Percentiles rank a stretch among this genome's conserved stretches.
These are phyloP conservation scores for Chaetomiaceae sp. DNA, from an alignment of 2,329 filamentous ascomycete species.

Conservation along the genomic window DNA sequence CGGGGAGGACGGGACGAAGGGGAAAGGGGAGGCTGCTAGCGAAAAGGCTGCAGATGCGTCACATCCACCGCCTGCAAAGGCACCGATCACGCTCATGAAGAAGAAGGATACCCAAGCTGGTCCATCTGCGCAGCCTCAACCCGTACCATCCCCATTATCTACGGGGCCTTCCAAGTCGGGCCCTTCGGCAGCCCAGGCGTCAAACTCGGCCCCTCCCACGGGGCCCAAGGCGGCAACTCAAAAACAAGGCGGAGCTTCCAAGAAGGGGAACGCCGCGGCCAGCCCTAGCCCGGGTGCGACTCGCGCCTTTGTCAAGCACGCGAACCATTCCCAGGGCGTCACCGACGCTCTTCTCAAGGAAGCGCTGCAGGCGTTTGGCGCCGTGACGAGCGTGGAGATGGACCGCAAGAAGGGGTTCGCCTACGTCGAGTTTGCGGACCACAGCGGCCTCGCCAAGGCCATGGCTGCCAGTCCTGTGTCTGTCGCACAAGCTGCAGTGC, in stretches of 20 bases:
- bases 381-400: constrained; percentile 77
- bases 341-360: constrained; percentile 75
- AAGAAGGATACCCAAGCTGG: constrained; percentile 30
- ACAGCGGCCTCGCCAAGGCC: constrained; percentile 68
- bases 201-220: constrained; percentile 26
- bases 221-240: constrained; percentile 26
- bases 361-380: constrained; percentile 68
- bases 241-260: constrained; percentile 17
- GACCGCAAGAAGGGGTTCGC: constrained; percentile 94
- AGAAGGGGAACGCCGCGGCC: constrained; percentile 24
- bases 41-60: constrained; percentile 25
- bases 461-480: constrained; percentile 75
- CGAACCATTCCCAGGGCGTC: constrained; percentile 85
- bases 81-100: constrained; percentile 36
- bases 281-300: constrained; percentile 44
- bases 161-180: constrained; percentile 27
- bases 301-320: constrained; percentile 74
- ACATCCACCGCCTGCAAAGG: constrained; percentile 25
- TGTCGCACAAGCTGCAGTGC: constrained; percentile 79
- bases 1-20: constrained; percentile 18
- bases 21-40: constrained; percentile 29
- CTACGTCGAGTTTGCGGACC: constrained; percentile 80
- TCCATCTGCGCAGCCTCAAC: constrained; percentile 8
- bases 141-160: constrained; percentile 16
- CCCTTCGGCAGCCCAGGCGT: constrained; percentile 8